These are phyloP conservation scores for Panicum hallii DNA, from an alignment of 202 grass and related monocot species.

Conservation along the genomic window DNA sequence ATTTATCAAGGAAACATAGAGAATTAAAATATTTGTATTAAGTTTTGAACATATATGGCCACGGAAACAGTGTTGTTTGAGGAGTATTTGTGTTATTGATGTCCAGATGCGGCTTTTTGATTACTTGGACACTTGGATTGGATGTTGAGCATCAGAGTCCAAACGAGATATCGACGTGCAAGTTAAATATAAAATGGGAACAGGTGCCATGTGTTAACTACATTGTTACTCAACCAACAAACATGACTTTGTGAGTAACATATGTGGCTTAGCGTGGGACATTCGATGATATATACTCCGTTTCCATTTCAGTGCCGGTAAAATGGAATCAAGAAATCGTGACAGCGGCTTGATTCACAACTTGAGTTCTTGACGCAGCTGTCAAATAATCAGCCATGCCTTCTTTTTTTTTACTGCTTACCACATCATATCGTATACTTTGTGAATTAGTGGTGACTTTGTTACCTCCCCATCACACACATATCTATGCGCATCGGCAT, in stretches of 20 bases:
- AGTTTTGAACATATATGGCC: too few relatives aligned
- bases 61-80: too few relatives aligned
- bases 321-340: constrained; percentile 24
- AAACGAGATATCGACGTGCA: not conserved
- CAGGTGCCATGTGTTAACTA: not conserved
- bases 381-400: not conserved
- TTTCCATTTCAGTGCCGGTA: constrained; percentile 46
- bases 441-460: not conserved
- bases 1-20: too few relatives aligned
- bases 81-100: too few relatives aligned
- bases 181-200: not conserved
- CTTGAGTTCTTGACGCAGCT: not conserved
- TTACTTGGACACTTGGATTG: not conserved
- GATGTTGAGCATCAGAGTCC: not conserved
- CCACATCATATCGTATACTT: too few relatives aligned
- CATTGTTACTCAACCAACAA: constrained; percentile 6
- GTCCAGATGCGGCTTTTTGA: not conserved
- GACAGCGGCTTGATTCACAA: not conserved
- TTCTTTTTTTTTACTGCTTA: not conserved
- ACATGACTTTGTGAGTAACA: not conserved
- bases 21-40: too few relatives aligned
- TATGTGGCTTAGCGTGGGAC: not conserved
- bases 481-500: not conserved
- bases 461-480: not conserved
- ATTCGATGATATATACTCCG: constrained; percentile 1